Evolutionary conservation across 2,329 filamentous ascomycete genomes (phyloP).

Genomic region (Stemphylium beticola): DNA sequence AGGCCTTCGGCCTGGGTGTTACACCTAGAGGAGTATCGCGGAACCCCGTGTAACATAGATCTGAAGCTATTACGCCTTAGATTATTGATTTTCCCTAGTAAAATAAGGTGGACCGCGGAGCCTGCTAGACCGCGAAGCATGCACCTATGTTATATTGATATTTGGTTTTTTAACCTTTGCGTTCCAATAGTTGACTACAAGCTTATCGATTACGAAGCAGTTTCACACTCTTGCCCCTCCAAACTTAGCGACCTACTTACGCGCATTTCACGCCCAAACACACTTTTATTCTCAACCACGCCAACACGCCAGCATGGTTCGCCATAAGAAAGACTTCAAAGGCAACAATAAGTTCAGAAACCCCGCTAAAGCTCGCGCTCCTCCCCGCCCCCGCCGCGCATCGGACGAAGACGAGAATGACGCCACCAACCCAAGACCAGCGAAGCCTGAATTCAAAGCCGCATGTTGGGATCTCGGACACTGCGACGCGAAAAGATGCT

Average conservation of each 20-base stretch:
- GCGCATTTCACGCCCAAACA: constrained; percentile 3
- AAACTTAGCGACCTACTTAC: constrained; percentile 5
- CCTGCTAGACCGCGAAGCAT: too few species aligned
- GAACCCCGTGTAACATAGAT: too few species aligned
- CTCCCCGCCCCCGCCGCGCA: constrained; percentile 51
- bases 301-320: constrained; percentile 69
- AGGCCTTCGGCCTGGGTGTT: too few species aligned
- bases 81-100: too few species aligned
- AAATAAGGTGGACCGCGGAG: too few species aligned
- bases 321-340: constrained; percentile 89
- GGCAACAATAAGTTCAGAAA: constrained; percentile 73
- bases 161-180: too few species aligned
- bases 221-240: constrained; percentile 28
- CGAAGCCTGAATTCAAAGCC: constrained; percentile 76
- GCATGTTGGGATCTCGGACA: constrained; percentile 98
- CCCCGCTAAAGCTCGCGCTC: constrained; percentile 63
- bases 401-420: constrained; percentile 32
- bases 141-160: not conserved
- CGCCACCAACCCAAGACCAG: constrained; percentile 38
- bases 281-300: not conserved
- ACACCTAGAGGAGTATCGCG: too few species aligned
- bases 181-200: too few species aligned
- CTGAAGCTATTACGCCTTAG: too few species aligned
- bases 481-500: constrained; percentile 96
- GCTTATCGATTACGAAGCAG: constrained; percentile 33